Percentiles rank a stretch among this genome's conserved stretches.
These are phyloP conservation scores for Colletotrichum somersetense DNA, from an alignment of 2,329 filamentous ascomycete genomes.

Conservation along the genomic window DNA sequence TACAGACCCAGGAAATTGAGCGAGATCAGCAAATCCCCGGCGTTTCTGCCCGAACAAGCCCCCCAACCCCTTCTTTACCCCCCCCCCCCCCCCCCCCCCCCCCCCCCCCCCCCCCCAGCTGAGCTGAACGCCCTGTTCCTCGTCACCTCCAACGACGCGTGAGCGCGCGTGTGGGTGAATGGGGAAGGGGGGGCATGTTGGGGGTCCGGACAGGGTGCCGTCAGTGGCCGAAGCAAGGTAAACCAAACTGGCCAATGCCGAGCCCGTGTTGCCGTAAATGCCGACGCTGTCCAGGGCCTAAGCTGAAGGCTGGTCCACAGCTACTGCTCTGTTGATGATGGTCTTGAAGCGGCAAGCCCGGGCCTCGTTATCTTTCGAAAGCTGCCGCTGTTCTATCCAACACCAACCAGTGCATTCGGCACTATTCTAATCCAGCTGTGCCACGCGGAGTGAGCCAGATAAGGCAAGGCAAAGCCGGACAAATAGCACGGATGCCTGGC, in stretches of 20 bases:
- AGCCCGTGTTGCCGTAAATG: slow-evolving; percentile 14
- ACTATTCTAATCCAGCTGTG: background rate
- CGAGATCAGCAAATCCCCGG: slow-evolving; percentile 33
- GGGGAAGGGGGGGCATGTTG: slow-evolving; percentile 4
- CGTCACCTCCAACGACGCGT: background rate
- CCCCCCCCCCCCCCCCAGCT: background rate
- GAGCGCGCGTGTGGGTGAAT: slow-evolving; percentile 6
- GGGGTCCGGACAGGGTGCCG: slow-evolving; percentile 22
- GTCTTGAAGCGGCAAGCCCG: background rate
- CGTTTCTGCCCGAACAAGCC: slow-evolving; percentile 30
- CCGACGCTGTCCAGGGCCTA: slow-evolving; percentile 10
- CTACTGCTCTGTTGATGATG: background rate
- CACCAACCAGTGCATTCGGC: background rate
- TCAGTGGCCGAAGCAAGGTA: slow-evolving; percentile 20
- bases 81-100: too few species aligned
- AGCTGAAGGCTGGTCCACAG: background rate
- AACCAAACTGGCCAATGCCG: background rate
- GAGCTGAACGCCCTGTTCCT: slow-evolving; percentile 25
- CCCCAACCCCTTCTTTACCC: background rate
- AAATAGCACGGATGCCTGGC: slow-evolving; percentile 2
- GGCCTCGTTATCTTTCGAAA: background rate
- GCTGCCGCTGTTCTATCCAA: background rate
- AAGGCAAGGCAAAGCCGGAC: slow-evolving; percentile 9
- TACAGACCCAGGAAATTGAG: slow-evolving; percentile 36
- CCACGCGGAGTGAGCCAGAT: background rate